Conservation (phyloP, 179 eudicot genomes). For the Silene coronaria region DNA sequence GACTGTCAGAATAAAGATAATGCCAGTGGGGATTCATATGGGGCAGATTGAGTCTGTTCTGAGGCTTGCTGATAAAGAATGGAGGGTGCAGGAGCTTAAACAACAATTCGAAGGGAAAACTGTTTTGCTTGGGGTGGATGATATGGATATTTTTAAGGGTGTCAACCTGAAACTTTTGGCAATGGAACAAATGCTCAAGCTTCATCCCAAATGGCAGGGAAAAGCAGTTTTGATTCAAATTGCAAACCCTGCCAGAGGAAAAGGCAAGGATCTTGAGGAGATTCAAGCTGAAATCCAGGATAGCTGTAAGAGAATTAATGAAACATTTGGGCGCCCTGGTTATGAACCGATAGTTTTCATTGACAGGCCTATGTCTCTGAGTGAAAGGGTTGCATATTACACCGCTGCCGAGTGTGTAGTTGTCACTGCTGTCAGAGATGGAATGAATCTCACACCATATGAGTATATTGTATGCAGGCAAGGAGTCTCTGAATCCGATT, state of each 20-base stretch:
- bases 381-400: conserved; percentile 61
- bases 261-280: conserved; percentile 76
- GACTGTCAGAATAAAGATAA: conserved; percentile 42
- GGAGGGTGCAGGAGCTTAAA: conserved; percentile 36
- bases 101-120: conserved; percentile 40
- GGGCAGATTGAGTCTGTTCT: conserved; percentile 42
- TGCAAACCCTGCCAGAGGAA: conserved; percentile 80
- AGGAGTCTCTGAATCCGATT: conserved; percentile 47
- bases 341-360: conserved; percentile 46
- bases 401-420: conserved; percentile 66
- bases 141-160: conserved; percentile 45
- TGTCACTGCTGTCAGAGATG: conserved; percentile 89
- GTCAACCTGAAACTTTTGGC: conserved; percentile 40
- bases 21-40: conserved; percentile 47
- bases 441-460: conserved; percentile 84
- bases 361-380: conserved; percentile 50
- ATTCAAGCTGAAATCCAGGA: conserved; percentile 61
- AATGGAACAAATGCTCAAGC: conserved; percentile 39
- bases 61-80: conserved; percentile 36
- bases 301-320: conserved; percentile 56
- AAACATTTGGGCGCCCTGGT: conserved; percentile 48
- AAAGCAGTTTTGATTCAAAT: conserved; percentile 58
- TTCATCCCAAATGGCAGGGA: conserved; percentile 41
- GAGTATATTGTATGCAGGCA: conserved; percentile 78
- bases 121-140: conserved; percentile 41